phyloP scores from a whole-genome alignment of 352 stramenopile genomes.

The Phytopythium boreale region DNA sequence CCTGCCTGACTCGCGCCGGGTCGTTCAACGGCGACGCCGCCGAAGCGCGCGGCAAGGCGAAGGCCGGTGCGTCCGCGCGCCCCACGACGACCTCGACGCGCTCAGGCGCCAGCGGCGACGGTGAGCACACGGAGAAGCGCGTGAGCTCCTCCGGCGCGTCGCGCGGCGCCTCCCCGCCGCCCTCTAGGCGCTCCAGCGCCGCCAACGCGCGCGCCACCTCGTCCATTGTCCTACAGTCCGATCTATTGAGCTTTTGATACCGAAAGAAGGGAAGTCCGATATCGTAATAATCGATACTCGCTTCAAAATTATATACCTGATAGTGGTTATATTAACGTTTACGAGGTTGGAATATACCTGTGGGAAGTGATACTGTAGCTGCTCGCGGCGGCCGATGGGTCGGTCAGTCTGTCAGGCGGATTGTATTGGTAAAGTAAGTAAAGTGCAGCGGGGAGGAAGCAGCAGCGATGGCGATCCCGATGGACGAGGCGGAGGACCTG shows the following conservation, averaged over 20 bases:
- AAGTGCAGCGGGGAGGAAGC: neutral
- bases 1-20: conserved; percentile 12
- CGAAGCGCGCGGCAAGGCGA: conserved; percentile 37
- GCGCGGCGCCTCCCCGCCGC: neutral
- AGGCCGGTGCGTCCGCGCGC: conserved; percentile 7
- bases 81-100: conserved; percentile 43
- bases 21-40: conserved; percentile 35
- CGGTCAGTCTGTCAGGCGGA: neutral
- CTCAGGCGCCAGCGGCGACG: conserved; percentile 41
- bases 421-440: neutral
- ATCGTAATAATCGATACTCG: neutral
- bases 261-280: neutral
- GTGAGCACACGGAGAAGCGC: conserved; percentile 43
- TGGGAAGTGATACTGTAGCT: neutral
- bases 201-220: conserved; percentile 33
- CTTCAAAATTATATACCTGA: neutral
- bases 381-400: neutral
- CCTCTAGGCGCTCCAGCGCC: conserved; percentile 37
- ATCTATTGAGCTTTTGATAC: neutral
- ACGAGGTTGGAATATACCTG: neutral
- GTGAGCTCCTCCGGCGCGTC: conserved; percentile 19
- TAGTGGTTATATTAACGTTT: neutral
- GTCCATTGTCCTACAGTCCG: conserved; percentile 11
- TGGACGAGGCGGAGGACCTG: conserved; percentile 63
- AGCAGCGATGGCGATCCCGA: conserved; percentile 22